A percentile compares a stretch with the other conserved stretches of the same genome.
phyloP scores from a whole-genome alignment of 306 rosid genomes.

The Casuarina cunninghamiana region DNA sequence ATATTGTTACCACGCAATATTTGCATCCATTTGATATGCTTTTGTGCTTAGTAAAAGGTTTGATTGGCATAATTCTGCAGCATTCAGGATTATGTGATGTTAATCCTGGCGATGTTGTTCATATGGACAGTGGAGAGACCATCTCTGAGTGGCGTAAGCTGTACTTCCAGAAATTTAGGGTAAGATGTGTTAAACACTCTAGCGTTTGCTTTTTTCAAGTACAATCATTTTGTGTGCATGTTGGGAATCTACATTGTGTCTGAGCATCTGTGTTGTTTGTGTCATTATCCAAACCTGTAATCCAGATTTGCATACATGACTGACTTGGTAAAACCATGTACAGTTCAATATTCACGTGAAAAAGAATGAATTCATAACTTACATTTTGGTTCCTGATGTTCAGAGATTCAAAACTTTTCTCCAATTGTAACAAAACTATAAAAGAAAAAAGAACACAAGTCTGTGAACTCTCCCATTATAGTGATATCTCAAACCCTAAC shows the following conservation, averaged over 20 bases:
- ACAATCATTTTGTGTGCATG: neutral
- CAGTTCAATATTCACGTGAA: neutral
- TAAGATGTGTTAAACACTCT: slow-evolving; percentile 38
- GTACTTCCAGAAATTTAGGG: slow-evolving; percentile 55
- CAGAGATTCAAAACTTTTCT: neutral
- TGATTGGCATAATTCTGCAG: slow-evolving; percentile 41
- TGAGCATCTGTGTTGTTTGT: neutral
- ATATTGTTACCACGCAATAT: slow-evolving; percentile 10
- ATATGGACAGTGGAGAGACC: slow-evolving; percentile 64
- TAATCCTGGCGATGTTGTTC: slow-evolving; percentile 58
- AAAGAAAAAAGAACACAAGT: neutral
- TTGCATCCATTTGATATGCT: slow-evolving; percentile 11
- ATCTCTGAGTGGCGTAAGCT: slow-evolving; percentile 56
- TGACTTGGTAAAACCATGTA: neutral
- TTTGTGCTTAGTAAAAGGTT: slow-evolving; percentile 16
- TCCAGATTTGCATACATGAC: neutral
- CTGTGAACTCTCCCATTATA: neutral
- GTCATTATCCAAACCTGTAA: neutral
- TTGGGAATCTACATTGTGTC: neutral
- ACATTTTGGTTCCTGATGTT: neutral
- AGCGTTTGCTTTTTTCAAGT: slow-evolving; percentile 4
- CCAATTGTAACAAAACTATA: neutral
- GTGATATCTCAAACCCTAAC: neutral
- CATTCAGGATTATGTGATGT: slow-evolving; percentile 56
- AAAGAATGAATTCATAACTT: neutral